Base-by-base conservation (phyloP, 257 asterid species). In the Echites panduratus region DNA sequence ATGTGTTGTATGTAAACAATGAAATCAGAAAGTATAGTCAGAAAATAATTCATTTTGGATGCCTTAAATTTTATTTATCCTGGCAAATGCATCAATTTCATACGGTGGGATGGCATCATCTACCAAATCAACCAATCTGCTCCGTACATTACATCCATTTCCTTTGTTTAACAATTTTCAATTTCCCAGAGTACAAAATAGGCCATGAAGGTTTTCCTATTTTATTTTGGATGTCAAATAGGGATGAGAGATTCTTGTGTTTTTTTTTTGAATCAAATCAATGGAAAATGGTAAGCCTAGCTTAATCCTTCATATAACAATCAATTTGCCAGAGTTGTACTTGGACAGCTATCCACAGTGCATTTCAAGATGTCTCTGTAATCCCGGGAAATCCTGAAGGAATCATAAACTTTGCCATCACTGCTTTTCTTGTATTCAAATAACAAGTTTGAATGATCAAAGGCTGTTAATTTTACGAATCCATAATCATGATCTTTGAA, bases 401-500 rank as follows among this genome's bases (percentile, higher is more conserved):
- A 89, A 68, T 95, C 99, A 19, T 89, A 87, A 10, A 87, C 98
- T 81, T 87, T 84, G 4, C 98, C 96, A 62, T 95, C 87, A 0
- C 94, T 81, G 85, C 98, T 95, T 82, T 71, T 95, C 73, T 92
- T 92, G 89, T 92, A 93, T 90, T 91, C 97, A 2, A 93, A 82
- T 82, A 93, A 75, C 68, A 93, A 73, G 75, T 88, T 93, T 44
- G 98, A 93, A 79, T 85, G 95, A 75, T 91, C 89, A 12, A 86
- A 91, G 8, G 96, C 96, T 3, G 96, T 93, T 56, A 93, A 66
- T 63, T 93, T 93, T 73, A 91, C 91, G 59, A 91, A 93, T 13
- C 98, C 98, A 7, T 83, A 88, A 70, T 93, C 96, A 2, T 63
- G 52, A 75, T 93, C 98, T 63, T 88, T 85, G 78, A 83, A 87